Evolutionary conservation across 1,139 yeast genomes (phyloP).

Genomic region (Blastobotrys petasosporus): DNA sequence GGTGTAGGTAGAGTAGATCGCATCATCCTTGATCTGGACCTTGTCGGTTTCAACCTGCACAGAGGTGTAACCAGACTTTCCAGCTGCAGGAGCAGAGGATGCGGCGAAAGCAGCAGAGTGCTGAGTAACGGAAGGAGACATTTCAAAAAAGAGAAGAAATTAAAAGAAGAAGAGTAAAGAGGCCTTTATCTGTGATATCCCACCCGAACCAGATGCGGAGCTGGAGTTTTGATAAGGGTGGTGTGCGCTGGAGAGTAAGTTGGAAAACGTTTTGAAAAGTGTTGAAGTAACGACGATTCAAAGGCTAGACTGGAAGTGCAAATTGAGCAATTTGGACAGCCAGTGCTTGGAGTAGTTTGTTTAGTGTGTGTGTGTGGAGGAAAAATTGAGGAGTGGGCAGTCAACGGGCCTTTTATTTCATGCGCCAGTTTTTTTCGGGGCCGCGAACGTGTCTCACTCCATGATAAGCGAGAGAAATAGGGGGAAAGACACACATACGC

Average conservation of each 20-base stretch:
- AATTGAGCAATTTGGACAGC: no score
- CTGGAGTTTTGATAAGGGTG: constrained; percentile 34
- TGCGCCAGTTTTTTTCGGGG: no score
- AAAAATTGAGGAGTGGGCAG: no score
- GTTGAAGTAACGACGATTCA: background rate
- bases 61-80: constrained; percentile 37
- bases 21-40: constrained; percentile 51
- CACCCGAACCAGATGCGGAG: constrained; percentile 35
- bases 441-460: no score
- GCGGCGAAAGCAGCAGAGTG: constrained; percentile 29
- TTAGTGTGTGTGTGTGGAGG: no score
- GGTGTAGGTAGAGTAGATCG: constrained; percentile 63
- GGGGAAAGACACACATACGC: no score
- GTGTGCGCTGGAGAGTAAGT: constrained; percentile 31
- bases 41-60: constrained; percentile 59
- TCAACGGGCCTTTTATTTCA: no score
- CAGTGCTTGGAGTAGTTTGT: no score
- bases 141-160: constrained; percentile 15
- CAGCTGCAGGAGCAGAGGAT: constrained; percentile 29
- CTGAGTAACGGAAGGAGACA: constrained; percentile 34
- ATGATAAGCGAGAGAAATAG: no score
- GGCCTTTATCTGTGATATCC: constrained; percentile 20
- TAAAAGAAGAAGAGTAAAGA: constrained; percentile 10
- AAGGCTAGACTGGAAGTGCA: no score
- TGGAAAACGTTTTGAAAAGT: constrained; percentile 29